phyloP scores from a whole-genome alignment of 2,329 filamentous ascomycete genomes.

The Meredithiella fracta region DNA sequence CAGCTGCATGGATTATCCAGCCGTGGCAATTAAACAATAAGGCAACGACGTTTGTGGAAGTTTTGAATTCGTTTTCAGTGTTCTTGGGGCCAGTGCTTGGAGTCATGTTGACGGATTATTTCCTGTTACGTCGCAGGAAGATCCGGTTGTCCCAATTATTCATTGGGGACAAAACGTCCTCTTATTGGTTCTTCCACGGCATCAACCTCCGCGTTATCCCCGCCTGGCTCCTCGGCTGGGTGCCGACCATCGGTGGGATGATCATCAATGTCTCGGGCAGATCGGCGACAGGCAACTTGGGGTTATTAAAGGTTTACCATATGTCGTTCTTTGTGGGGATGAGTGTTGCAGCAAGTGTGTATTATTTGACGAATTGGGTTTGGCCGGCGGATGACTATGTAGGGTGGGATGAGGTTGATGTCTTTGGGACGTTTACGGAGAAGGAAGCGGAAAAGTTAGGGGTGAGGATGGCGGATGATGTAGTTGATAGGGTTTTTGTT shows the following conservation, averaged over 20 bases:
- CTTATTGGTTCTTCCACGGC: constrained; percentile 24
- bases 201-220: constrained; percentile 23
- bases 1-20: constrained; percentile 18
- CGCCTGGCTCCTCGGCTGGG: constrained; percentile 21
- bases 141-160: constrained; percentile 26
- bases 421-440: constrained; percentile 29
- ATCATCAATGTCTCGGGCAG: constrained; percentile 16
- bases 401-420: constrained; percentile 27
- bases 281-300: constrained; percentile 12
- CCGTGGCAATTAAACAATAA: constrained; percentile 21
- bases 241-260: constrained; percentile 19
- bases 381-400: constrained; percentile 26
- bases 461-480: constrained; percentile 19
- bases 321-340: constrained; percentile 15
- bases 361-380: constrained; percentile 20
- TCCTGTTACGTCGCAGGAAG: constrained; percentile 21
- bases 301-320: constrained; percentile 13
- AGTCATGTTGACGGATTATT: constrained; percentile 21
- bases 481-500: neutral
- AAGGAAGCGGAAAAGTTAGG: constrained; percentile 26
- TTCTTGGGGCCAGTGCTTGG: constrained; percentile 20
- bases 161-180: constrained; percentile 19
- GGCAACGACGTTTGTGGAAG: constrained; percentile 18
- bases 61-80: constrained; percentile 19
- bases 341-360: constrained; percentile 15